Evolutionary conservation across 2,329 filamentous ascomycete genomes (phyloP), one percentile per base, ranked within the genome.

Genomic region (Aureobasidium lini): DNA sequence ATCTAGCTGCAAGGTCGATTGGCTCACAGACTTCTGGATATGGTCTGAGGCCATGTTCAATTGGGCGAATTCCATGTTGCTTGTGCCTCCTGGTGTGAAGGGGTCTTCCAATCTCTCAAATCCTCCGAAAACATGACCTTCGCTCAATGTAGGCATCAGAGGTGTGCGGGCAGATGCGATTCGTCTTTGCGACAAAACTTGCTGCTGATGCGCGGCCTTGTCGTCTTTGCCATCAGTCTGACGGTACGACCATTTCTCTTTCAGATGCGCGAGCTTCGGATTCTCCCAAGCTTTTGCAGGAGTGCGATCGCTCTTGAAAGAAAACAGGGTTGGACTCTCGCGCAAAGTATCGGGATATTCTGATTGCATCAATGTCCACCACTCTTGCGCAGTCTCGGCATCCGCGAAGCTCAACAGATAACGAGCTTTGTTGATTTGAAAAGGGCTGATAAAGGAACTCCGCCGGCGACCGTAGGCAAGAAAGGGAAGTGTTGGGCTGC

Each of bases 331-430:
- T 6, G 66, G 64, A 23, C 65, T 66, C 13, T 68, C 69, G 31
- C 69, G 65, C 36, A 65, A 61, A 15, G 62, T 61, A 6, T 65
- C 66, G 9, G 66, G 64, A 60, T 69, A 71, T 59, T 69, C 61
- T 4, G 64, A 59, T 57, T 70, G 67, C 11, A 70, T 62, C 23
- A 69, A 62, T 1, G 60, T 58, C 68, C 68, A 71, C 69, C 69
- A 71, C 56, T 71, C 66, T 60, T 68, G 66, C 18, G 68, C 68
- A 46, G 66, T 62, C 4, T 61, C 59, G 53, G 66, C 66, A 10
- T 66, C 66, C 40, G 67, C 68, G 50, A 71, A 71, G 13, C 68
- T 70, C 39, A 70, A 64, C 2, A 70, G 64, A 44, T 67, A 71
- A 47, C 69, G 65, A n/a, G 68, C 49, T 18, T 60, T 60, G 57